A percentile compares a stretch with the other conserved stretches of the same genome.
Conservation (phyloP, 139 green algal genomes). For the Desmodesmus armatus region DNA sequence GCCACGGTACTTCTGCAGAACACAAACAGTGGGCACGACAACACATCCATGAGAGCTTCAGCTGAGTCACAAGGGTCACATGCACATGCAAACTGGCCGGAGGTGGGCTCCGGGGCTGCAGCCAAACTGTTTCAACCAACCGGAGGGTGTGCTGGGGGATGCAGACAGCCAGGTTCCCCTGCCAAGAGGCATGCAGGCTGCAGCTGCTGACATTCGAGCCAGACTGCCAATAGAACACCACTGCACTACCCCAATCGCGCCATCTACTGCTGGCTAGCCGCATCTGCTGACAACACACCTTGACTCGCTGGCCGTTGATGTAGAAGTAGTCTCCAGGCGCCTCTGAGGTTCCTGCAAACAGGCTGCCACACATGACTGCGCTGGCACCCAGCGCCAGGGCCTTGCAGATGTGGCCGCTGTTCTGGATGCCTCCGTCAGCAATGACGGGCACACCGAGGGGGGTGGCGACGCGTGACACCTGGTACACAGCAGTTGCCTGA, state of each 20-base stretch:
- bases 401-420: constrained; percentile 97
- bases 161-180: background rate
- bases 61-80: too few species aligned
- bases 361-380: constrained; percentile 95
- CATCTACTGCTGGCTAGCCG: background rate
- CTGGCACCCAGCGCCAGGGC: constrained; percentile 94
- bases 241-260: background rate
- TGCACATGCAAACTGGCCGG: too few species aligned
- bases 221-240: background rate
- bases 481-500: constrained; percentile 97
- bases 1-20: constrained; percentile 89
- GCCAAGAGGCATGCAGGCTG: background rate
- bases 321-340: constrained; percentile 89
- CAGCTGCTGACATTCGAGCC: background rate
- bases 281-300: constrained; percentile 66
- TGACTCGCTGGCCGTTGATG: constrained; percentile 87
- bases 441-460: constrained; percentile 90
- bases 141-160: too few species aligned
- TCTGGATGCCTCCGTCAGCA: constrained; percentile 97
- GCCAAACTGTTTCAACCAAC: too few species aligned
- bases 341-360: constrained; percentile 97
- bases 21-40: too few species aligned
- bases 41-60: too few species aligned
- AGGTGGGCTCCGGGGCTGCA: too few species aligned
- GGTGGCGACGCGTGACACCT: constrained; percentile 73